Base-by-base conservation (phyloP, 202 grass and related monocot genomes). In the Hordeum pubiflorum region DNA sequence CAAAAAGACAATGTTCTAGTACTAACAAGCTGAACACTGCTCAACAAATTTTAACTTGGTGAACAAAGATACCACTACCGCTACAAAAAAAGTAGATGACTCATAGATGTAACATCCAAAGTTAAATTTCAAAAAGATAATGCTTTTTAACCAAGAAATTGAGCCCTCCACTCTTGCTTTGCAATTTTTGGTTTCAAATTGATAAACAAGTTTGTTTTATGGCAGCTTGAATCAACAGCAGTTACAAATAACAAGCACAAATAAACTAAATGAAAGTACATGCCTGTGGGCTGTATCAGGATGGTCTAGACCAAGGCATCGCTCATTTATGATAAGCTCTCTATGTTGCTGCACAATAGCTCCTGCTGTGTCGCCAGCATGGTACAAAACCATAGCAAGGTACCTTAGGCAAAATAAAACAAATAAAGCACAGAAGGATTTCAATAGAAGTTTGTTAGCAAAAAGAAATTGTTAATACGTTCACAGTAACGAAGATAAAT, bases 281-380 rank as follows among this genome's bases (percentile, higher is more conserved):
- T 93, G 62, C 96, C 96, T 99, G 85, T 99, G 96, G 10, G 92
- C 96, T 69, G 96, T 99, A 91, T 99, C 96, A 24, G 96, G 96
- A 66, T 99, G 96, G 88, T 99, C 96, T 48, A 99, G 80, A 88
- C 96, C 96, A 81, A 99, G 85, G 63, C 92, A 99, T 41, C 96
- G 79, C 70, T 99, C 96, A 33, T 99, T 99, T 90, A 99, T 99
- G 58, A 99, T 96, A 58, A 99, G 89, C 63, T 99, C 96, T 75
- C 92, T 93, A 75, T 96, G 96, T 72, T 99, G 96, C 68, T 99
- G 96, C 69, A 96, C 96, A 72, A 99, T 88, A 86, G 96, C 96
- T 81, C 92, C 96, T 55, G 90, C 83, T 46, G 77, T 80, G 87
- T 99, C 96, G 56, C 96, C 91, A 74, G 96, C 96, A 89, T 99